These are phyloP conservation scores for Symbiotaphrina buchneri DNA, from an alignment of 495 filamentous ascomycete genomes.

Conservation along the genomic window DNA sequence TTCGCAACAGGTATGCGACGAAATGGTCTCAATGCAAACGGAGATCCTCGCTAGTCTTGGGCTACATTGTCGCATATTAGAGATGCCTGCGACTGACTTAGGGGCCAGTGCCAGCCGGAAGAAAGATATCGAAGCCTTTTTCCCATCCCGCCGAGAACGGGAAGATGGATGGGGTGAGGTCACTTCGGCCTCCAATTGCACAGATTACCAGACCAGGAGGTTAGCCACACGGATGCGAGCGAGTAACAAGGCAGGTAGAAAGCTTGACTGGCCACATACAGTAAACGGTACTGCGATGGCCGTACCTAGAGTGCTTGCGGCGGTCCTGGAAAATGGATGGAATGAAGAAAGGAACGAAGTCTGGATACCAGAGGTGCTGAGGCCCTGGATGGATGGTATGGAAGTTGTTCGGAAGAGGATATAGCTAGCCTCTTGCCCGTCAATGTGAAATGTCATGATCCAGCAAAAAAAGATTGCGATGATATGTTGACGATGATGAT, in stretches of 20 bases:
- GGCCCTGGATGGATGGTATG: constrained; percentile 61
- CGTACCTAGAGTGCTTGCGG: constrained; percentile 71
- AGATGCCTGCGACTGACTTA: constrained; percentile 78
- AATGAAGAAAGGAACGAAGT: constrained; percentile 39
- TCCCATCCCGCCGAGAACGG: constrained; percentile 52
- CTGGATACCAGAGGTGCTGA: constrained; percentile 49
- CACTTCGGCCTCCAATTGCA: constrained; percentile 74
- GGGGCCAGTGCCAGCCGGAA: constrained; percentile 75
- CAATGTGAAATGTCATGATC: too few species aligned
- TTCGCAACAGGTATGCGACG: constrained; percentile 38
- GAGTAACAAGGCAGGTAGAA: constrained; percentile 16
- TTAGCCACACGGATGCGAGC: constrained; percentile 43
- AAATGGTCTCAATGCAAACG: constrained; percentile 70
- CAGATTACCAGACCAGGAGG: constrained; percentile 78
- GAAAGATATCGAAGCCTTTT: constrained; percentile 80
- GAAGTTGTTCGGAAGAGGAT: constrained; percentile 32
- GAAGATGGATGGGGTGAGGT: constrained; percentile 88
- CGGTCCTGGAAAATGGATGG: constrained; percentile 88
- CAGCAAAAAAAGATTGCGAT: too few species aligned
- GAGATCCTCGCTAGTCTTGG: constrained; percentile 52
- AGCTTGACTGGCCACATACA: constrained; percentile 36
- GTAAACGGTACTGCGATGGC: constrained; percentile 90
- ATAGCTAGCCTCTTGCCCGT: too few species aligned
- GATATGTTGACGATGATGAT: too few species aligned
- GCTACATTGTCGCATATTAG: constrained; percentile 71